Evolutionary conservation across 2,329 filamentous ascomycete genomes (phyloP).

Genomic region (Botrytis squamosa): DNA sequence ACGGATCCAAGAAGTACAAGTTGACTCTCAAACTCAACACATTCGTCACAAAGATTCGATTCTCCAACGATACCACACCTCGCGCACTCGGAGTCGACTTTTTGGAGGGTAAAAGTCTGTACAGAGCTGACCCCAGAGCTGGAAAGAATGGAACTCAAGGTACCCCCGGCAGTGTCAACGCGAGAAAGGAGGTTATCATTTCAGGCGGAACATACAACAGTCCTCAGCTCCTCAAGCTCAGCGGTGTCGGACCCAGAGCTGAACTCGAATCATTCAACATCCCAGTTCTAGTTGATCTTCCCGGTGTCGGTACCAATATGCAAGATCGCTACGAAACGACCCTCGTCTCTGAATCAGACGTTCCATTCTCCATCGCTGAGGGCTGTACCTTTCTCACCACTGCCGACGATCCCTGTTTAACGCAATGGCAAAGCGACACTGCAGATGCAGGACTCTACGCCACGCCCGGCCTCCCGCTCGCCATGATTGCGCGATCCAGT

Average conservation of each 20-base stretch:
- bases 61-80: constrained; percentile 30
- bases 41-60: constrained; percentile 43
- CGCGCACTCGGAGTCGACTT: constrained; percentile 46
- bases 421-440: constrained; percentile 29
- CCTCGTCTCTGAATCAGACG: constrained; percentile 45
- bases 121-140: constrained; percentile 44
- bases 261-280: constrained; percentile 47
- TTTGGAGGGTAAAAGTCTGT: constrained; percentile 43
- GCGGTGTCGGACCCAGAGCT: constrained; percentile 44
- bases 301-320: constrained; percentile 62
- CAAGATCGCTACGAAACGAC: constrained; percentile 52
- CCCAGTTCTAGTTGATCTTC: constrained; percentile 53
- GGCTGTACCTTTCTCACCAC: constrained; percentile 40
- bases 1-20: constrained; percentile 25
- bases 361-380: constrained; percentile 41
- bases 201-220: constrained; percentile 48
- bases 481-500: constrained; percentile 30
- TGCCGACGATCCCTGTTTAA: constrained; percentile 42
- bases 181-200: constrained; percentile 46
- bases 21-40: constrained; percentile 23
- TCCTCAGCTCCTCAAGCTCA: constrained; percentile 48
- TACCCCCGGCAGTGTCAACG: constrained; percentile 28
- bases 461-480: constrained; percentile 49
- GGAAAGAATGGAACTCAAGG: constrained; percentile 33
- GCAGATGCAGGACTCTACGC: constrained; percentile 37